A percentile compares a stretch with the other conserved stretches of the same genome.
Evolutionary conservation across 371 early-diverging fungal species (phyloP).

Genomic region (Actinomortierella ambigua): DNA sequence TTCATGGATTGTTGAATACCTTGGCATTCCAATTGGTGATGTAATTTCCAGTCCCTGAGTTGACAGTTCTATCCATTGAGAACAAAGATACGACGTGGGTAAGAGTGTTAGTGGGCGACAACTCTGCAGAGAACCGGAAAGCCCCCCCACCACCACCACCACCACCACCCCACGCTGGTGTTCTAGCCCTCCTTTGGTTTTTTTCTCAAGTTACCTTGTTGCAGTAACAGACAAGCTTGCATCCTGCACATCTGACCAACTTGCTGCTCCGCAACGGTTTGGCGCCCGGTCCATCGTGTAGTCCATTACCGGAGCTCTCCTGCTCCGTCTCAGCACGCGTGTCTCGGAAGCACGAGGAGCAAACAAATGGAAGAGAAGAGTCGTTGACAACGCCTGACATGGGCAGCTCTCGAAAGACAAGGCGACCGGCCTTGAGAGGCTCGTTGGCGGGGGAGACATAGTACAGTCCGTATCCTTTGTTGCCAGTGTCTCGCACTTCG

Average conservation of each 20-base stretch:
- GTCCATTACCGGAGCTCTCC: slow-evolving; percentile 7
- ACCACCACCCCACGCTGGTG: no score
- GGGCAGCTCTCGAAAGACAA: slow-evolving; percentile 36
- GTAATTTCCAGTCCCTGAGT: slow-evolving; percentile 42
- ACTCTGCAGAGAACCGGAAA: no score
- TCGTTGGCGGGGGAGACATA: slow-evolving; percentile 15
- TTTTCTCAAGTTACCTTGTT: slow-evolving; percentile 24
- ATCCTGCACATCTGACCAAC: slow-evolving; percentile 37
- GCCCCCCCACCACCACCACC: no score
- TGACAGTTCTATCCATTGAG: slow-evolving; percentile 22
- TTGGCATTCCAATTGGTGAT: slow-evolving; percentile 39
- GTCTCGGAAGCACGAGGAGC: slow-evolving; percentile 39
- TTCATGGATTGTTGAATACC: slow-evolving; percentile 37
- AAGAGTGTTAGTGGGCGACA: no score
- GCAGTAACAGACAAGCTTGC: slow-evolving; percentile 41
- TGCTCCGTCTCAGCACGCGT: slow-evolving; percentile 37
- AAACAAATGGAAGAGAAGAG: slow-evolving; percentile 27
- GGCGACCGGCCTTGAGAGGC: slow-evolving; percentile 17
- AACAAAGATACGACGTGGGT: neutral
- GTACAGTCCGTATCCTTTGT: no score
- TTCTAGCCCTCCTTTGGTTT: neutral
- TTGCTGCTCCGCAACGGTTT: slow-evolving; percentile 23
- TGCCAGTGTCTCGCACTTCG: no score
- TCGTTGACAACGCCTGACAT: slow-evolving; percentile 38
- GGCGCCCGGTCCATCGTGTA: slow-evolving; percentile 16